Evolutionary conservation across 345 rosid species (phyloP), one percentile per base, ranked within the genome.

Genomic region (Ceriops zippeliana): DNA sequence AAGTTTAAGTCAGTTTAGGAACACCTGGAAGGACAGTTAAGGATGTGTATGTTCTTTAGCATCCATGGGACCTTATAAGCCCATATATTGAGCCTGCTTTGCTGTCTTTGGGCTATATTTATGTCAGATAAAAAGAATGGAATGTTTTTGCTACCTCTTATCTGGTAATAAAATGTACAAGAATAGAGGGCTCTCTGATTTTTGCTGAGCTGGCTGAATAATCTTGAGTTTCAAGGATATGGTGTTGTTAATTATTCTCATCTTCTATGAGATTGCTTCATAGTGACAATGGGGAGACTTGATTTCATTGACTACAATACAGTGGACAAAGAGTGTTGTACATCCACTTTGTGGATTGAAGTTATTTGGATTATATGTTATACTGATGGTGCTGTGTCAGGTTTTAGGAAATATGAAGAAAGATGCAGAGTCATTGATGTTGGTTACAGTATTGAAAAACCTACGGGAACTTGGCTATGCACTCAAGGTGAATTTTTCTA

Each of bases 381-480:
- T 49, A 30, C 22, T 52, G 64, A 56, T 65, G n/a, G 31, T 35
- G 24, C 22, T 54, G 51, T 77, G 77, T 65, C 93, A 96, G 98
- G 74, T 96, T 73, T 69, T 92, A 72, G 97, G 93, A 69, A 89
- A 83, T 71, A 80, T 88, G 89, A 85, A 74, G 80, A 86, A 79
- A 73, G 90, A 85, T 76, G 83, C 98, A 11, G 84, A 72, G 53
- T 78, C 90, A 26, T 75, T 96, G 76, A 80, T 96, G 93, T 81
- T 96, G 76, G 64, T 87, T 77, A 84, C 97, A 6, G 80, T 96
- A 70, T 78, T 85, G 77, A 87, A 82, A 87, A 96, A 88, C 82
- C 88, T 92, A 31, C 90, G 78, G 78, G 79, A 81, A 66, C 86
- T 96, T 79, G 99, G 98, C 52, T 96, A 95, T 77, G 76, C 69